phyloP scores from a whole-genome alignment of 1,284 basidiomycete genomes.

The Hymenochaete sp. region DNA sequence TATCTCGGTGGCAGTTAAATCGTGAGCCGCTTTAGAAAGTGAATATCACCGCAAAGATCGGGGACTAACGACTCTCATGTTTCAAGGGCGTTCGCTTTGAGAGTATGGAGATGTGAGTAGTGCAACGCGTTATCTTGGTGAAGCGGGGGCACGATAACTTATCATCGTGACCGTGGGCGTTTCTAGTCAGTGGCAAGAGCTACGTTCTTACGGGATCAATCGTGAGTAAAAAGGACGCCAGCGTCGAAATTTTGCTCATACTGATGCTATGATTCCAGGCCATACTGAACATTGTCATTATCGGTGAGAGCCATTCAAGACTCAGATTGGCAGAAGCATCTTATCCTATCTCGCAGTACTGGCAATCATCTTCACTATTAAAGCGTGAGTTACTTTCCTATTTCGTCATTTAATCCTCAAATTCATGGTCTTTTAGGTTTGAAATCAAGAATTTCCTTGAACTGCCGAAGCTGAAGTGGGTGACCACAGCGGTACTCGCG shows the following conservation, averaged over 20 bases:
- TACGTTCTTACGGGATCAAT: slow-evolving; percentile 43
- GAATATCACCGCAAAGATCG: background rate
- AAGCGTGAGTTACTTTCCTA: slow-evolving; percentile 33
- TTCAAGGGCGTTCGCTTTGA: slow-evolving; percentile 48
- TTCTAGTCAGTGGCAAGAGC: slow-evolving; percentile 53
- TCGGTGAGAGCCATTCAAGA: slow-evolving; percentile 4
- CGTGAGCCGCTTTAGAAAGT: slow-evolving; percentile 33
- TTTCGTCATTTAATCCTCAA: slow-evolving; percentile 28
- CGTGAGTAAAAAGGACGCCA: slow-evolving; percentile 32
- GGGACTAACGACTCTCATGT: slow-evolving; percentile 2
- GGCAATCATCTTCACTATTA: slow-evolving; percentile 35
- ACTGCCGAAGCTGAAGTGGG: slow-evolving; percentile 20
- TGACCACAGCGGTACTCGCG: slow-evolving; percentile 37
- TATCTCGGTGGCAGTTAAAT: slow-evolving; percentile 53
- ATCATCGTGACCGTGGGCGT: slow-evolving; percentile 9
- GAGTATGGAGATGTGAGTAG: slow-evolving; percentile 66
- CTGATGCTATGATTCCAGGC: too few relatives aligned
- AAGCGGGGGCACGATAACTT: too few relatives aligned
- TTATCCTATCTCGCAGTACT: slow-evolving; percentile 4
- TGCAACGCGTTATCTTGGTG: background rate
- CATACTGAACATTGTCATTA: slow-evolving; percentile 27
- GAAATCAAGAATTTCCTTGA: slow-evolving; percentile 20
- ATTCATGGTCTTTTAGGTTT: slow-evolving; percentile 24
- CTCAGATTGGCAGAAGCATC: background rate
- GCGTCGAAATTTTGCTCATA: slow-evolving; percentile 2